A percentile compares a stretch with the other conserved stretches of the same genome.
These are phyloP conservation scores for Excoecaria agallocha DNA, from an alignment of 345 rosid genomes.

Conservation along the genomic window DNA sequence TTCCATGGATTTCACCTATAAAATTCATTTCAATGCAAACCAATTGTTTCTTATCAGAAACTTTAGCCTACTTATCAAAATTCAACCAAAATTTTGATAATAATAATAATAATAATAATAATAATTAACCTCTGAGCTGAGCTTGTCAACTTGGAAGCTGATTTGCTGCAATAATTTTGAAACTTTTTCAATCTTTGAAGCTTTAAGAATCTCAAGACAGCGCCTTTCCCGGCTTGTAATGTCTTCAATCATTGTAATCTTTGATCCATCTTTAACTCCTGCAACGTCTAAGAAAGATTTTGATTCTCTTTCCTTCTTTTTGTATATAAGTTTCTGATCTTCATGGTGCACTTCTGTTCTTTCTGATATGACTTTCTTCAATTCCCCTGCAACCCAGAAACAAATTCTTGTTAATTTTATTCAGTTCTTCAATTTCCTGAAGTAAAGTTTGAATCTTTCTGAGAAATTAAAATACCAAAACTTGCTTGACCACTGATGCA, in stretches of 20 bases:
- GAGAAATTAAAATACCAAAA: constrained; percentile 21
- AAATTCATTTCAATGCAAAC: neutral
- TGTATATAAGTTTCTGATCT: constrained; percentile 33
- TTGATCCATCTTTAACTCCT: constrained; percentile 31
- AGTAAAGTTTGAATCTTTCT: neutral
- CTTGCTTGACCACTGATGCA: constrained; percentile 26
- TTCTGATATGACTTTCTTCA: constrained; percentile 28
- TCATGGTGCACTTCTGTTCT: constrained; percentile 24
- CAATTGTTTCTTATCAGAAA: neutral
- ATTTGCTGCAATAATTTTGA: constrained; percentile 20
- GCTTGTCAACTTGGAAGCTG: constrained; percentile 23
- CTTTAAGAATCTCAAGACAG: constrained; percentile 26
- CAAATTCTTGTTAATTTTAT: neutral
- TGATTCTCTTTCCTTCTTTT: constrained; percentile 33
- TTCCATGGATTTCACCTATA: constrained; percentile 25
- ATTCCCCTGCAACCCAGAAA: constrained; percentile 25
- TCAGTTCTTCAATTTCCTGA: neutral
- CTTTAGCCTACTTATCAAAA: neutral
- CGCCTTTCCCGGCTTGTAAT: constrained; percentile 27
- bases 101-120: neutral
- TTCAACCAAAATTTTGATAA: neutral
- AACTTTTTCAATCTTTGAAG: constrained; percentile 26
- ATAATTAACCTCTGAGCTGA: constrained; percentile 20
- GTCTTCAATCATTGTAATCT: constrained; percentile 27
- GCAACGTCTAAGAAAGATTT: constrained; percentile 23